phyloP scores from a whole-genome alignment of 345 rosid species.

The Laguncularia racemosa region DNA sequence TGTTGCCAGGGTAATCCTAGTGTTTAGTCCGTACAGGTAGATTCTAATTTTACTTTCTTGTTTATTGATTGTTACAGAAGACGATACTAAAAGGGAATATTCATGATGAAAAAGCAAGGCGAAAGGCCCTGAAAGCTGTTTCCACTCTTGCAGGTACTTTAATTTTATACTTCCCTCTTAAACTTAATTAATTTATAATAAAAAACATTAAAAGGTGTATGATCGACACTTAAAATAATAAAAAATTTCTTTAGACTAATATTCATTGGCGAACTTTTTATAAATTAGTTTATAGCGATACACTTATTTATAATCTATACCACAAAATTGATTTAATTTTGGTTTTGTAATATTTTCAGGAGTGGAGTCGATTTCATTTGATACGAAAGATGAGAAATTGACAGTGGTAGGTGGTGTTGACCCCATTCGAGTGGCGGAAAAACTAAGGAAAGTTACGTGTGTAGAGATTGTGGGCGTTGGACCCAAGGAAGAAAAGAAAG shows the following conservation, averaged over 20 bases:
- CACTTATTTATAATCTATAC: background rate
- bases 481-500: conserved; percentile 5
- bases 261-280: too few species aligned
- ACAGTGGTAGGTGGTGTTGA: conserved; percentile 10
- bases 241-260: too few species aligned
- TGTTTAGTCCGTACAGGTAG: too few species aligned
- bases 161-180: background rate
- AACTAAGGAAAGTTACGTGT: conserved; percentile 8
- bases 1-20: too few species aligned
- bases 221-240: too few species aligned
- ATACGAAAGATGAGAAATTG: conserved; percentile 10
- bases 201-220: too few species aligned
- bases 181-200: background rate
- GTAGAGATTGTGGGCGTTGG: conserved; percentile 5
- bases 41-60: background rate
- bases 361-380: conserved; percentile 5
- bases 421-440: conserved; percentile 7
- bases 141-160: conserved; percentile 7
- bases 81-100: conserved; percentile 6
- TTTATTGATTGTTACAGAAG: background rate
- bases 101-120: conserved; percentile 3
- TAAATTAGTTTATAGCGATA: too few species aligned
- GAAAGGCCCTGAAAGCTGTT: conserved; percentile 10
- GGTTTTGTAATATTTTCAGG: conserved; percentile 2
- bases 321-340: background rate